phyloP scores from a whole-genome alignment of 108 stramenopile species.

The Cyclotella choctawhatcheeana region DNA sequence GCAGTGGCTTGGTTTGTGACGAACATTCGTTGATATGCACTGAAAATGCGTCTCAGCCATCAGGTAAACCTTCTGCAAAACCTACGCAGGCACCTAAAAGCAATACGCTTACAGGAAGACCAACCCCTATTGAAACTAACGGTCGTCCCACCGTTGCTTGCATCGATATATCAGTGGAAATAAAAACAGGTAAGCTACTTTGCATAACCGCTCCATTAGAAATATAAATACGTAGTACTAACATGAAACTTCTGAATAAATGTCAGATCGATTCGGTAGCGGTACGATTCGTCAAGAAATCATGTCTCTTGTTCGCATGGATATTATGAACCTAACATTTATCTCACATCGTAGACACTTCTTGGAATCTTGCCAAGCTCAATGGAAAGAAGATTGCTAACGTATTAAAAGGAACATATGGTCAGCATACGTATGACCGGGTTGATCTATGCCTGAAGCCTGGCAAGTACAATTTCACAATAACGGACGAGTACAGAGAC shows the following conservation, averaged over 20 bases:
- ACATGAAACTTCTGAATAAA: neutral
- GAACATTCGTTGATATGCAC: neutral
- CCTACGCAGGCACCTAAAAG: neutral
- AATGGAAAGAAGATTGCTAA: conserved; percentile 1
- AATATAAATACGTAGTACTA: too few species aligned
- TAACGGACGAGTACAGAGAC: conserved; percentile 46
- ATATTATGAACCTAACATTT: neutral
- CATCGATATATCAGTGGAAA: neutral
- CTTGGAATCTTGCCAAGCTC: neutral
- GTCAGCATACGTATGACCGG: conserved; percentile 3
- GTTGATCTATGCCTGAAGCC: conserved; percentile 31
- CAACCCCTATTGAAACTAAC: neutral
- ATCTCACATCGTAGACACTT: neutral
- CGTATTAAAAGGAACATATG: conserved; percentile 28
- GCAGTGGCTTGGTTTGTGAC: conserved; percentile 6
- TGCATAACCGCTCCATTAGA: too few species aligned
- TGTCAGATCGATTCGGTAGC: neutral
- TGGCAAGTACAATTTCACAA: conserved; percentile 40
- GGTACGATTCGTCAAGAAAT: neutral
- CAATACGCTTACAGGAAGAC: neutral
- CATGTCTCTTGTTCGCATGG: neutral
- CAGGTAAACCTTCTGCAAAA: neutral
- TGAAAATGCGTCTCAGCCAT: neutral
- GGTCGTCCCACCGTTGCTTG: neutral
- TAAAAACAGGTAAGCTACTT: neutral